Base-by-base conservation (phyloP, 306 rosid species). In the Trifolium pratense region DNA sequence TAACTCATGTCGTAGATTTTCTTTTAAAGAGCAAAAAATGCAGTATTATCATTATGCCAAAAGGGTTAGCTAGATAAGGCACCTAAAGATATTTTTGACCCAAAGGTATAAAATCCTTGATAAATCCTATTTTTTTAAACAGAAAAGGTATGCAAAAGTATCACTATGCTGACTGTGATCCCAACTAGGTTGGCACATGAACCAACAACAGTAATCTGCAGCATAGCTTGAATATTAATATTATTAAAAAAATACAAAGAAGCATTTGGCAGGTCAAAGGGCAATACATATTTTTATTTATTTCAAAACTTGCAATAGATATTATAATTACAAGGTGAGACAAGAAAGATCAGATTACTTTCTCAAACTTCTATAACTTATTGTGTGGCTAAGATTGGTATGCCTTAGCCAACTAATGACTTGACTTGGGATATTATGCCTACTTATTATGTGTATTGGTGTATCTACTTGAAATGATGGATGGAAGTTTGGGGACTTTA, bases 381-480 rank as follows among this genome's bases (percentile, higher is more conserved):
- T 55, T 51, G 57, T 17, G 57, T 1, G 57, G 57, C 8, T 51
- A 10, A 51, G 23, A 51, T 49, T 11, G 60, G 60, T 55, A 20
- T 55, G n/a, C 60, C 61, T 55, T 11, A 21, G 32, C n/a, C 58
- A 15, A n/a, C 9, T 17, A 7, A 52, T 8, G 26, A 52, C 58
- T 52, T 52, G 58, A 52, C 29, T 3, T 52, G 58, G 14, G 26
- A 9, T 52, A 52, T 52, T 17, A 52, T 52, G 13, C 11, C 16
- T 51, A 0, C 26, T 52, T 52, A 52, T 52, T 52, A 52, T n/a
- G 63, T 57, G 36, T 57, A 51, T 64, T 21, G 26, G 43, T 29
- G n/a, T 71, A 26, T 57, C 62, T 31, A 39, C 64, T 57, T 63
- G 34, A 71, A 84, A 78, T 56, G 75, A 17, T 81, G 15, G 21